Conservation (phyloP, 257 asterid genomes). For the Penstemon barbatus region DNA sequence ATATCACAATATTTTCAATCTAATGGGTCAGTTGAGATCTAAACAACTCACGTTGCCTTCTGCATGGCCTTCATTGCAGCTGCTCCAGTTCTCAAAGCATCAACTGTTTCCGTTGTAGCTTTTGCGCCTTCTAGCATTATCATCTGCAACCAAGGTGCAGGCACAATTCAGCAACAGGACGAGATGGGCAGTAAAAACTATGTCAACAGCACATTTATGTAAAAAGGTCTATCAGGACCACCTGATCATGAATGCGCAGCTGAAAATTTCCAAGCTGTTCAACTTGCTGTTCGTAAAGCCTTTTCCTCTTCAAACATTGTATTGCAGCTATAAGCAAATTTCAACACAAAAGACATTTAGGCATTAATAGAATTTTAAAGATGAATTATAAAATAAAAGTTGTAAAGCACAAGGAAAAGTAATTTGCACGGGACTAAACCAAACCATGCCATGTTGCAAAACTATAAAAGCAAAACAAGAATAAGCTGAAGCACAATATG, state of each 20-base stretch:
- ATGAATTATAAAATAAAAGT: slow-evolving; percentile 1
- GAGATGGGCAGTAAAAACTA: not conserved
- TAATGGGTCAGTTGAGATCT: slow-evolving; percentile 7
- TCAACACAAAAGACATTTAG: slow-evolving; percentile 19
- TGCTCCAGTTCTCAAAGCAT: slow-evolving; percentile 86
- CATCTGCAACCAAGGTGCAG: slow-evolving; percentile 49
- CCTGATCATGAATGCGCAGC: slow-evolving; percentile 88
- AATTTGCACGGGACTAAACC: not conserved
- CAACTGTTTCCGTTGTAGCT: slow-evolving; percentile 90
- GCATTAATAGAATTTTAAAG: slow-evolving; percentile 3
- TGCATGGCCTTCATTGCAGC: slow-evolving; percentile 92
- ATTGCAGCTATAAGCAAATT: slow-evolving; percentile 61
- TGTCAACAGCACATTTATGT: slow-evolving; percentile 5
- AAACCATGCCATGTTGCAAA: slow-evolving; percentile 7
- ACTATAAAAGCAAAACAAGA: not conserved
- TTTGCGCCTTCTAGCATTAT: slow-evolving; percentile 86
- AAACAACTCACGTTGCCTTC: slow-evolving; percentile 71
- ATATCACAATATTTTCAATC: not conserved
- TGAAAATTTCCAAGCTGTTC: slow-evolving; percentile 87
- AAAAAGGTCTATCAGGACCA: slow-evolving; percentile 30
- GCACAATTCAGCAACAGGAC: slow-evolving; percentile 2
- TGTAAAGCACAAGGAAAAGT: slow-evolving; percentile 9
- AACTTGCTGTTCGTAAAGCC: slow-evolving; percentile 78
- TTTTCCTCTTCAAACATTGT: slow-evolving; percentile 81
- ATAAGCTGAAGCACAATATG: not conserved